Evolutionary conservation across 192 early-diverging fungal genomes (phyloP).

Genomic region (Umbelopsis vinacea): DNA sequence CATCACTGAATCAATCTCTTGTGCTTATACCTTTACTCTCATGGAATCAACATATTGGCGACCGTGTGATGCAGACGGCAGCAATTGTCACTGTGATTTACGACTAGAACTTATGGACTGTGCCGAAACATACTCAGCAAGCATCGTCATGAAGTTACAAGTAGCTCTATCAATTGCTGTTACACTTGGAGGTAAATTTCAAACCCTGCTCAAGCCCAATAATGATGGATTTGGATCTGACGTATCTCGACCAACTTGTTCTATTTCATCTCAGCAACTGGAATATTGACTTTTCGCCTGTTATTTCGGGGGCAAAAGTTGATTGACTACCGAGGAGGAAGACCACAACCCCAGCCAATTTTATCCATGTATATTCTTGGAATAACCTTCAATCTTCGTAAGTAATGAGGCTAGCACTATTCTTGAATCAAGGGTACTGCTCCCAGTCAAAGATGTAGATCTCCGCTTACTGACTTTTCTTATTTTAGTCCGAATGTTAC

Average conservation of each 20-base stretch:
- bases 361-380: conserved; percentile 32
- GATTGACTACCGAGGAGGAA: conserved; percentile 14
- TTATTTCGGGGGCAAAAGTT: conserved; percentile 15
- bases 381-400: conserved; percentile 34
- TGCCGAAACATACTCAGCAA: conserved; percentile 17
- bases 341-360: conserved; percentile 29
- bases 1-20: not conserved
- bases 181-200: conserved; percentile 1
- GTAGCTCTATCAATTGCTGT: conserved; percentile 28
- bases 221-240: not conserved
- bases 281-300: conserved; percentile 14
- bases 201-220: not conserved
- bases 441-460: not conserved
- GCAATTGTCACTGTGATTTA: conserved; percentile 36
- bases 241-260: not conserved
- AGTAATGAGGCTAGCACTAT: not conserved
- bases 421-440: not conserved
- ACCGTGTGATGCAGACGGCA: conserved; percentile 6
- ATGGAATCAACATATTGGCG: conserved; percentile 3
- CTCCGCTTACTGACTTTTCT: not conserved
- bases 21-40: no score
- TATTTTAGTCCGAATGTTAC: conserved; percentile 28
- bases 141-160: conserved; percentile 30
- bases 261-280: not conserved
- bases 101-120: conserved; percentile 29